These are phyloP conservation scores for Jatropha curcas DNA, from an alignment of 345 rosid genomes.

Conservation along the genomic window DNA sequence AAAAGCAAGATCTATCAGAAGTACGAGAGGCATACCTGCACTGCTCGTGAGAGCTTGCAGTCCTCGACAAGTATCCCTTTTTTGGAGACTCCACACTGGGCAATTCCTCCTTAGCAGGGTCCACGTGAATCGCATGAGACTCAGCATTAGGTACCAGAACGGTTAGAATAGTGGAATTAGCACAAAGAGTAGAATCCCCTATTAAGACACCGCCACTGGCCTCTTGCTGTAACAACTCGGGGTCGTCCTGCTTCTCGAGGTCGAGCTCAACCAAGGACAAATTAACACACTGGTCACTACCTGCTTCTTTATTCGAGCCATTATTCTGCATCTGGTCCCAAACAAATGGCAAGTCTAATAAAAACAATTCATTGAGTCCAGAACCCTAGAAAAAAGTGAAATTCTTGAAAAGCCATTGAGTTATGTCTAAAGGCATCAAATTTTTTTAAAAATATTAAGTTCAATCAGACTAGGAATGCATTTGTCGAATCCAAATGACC, in stretches of 20 bases:
- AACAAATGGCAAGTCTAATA: neutral
- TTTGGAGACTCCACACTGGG: constrained; percentile 34
- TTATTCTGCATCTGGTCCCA: constrained; percentile 48
- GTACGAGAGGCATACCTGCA: constrained; percentile 50
- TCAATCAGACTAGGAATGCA: neutral
- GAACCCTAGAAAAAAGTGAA: neutral
- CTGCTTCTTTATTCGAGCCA: constrained; percentile 26
- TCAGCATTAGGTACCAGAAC: constrained; percentile 55
- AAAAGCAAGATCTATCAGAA: neutral
- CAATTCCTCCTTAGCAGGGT: constrained; percentile 31
- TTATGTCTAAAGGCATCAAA: neutral
- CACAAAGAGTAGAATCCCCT: constrained; percentile 19
- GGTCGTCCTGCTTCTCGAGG: constrained; percentile 54
- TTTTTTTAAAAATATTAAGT: neutral
- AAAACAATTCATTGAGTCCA: neutral
- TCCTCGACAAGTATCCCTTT: constrained; percentile 56
- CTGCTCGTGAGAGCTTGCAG: constrained; percentile 63
- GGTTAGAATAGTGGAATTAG: constrained; percentile 29
- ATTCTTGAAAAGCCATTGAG: neutral
- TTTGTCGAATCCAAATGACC: neutral
- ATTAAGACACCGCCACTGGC: constrained; percentile 18
- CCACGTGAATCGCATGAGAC: constrained; percentile 23
- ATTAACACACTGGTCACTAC: constrained; percentile 1
- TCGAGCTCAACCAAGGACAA: constrained; percentile 26
- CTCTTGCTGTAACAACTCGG: constrained; percentile 1